Percentiles rank a stretch among this genome's conserved stretches.
phyloP scores from a whole-genome alignment of 2,329 filamentous ascomycete genomes.

The Cucurbitaria berberidis region DNA sequence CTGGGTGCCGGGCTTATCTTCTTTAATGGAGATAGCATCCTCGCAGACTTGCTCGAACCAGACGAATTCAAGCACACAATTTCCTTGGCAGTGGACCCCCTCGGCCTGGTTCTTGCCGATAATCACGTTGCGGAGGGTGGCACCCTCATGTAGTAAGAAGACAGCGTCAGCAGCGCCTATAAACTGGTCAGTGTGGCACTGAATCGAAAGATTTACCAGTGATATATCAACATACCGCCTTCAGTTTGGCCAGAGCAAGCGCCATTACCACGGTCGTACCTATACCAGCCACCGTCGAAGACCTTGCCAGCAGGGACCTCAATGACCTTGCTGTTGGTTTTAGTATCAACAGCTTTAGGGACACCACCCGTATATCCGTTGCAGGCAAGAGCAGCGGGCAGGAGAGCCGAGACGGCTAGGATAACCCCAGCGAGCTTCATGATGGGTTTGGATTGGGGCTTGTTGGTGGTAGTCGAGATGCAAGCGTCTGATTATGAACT shows the following conservation, averaged over 20 bases:
- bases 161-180: slow-evolving; percentile 52
- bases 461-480: not conserved
- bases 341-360: slow-evolving; percentile 30
- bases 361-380: slow-evolving; percentile 33
- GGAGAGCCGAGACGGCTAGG: slow-evolving; percentile 23
- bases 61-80: slow-evolving; percentile 52
- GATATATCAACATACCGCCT: slow-evolving; percentile 15
- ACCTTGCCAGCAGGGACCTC: slow-evolving; percentile 29
- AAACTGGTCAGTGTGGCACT: not conserved
- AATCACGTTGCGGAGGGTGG: slow-evolving; percentile 60
- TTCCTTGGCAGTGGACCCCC: slow-evolving; percentile 58
- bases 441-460: not conserved
- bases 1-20: slow-evolving; percentile 35
- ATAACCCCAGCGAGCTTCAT: slow-evolving; percentile 24
- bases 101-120: slow-evolving; percentile 59
- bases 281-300: slow-evolving; percentile 34
- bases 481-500: not conserved
- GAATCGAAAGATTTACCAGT: not conserved
- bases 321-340: slow-evolving; percentile 36
- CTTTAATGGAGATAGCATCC: slow-evolving; percentile 44
- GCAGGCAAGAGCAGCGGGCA: slow-evolving; percentile 31
- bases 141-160: slow-evolving; percentile 58
- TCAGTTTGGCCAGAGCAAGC: slow-evolving; percentile 31
- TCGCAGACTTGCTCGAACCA: slow-evolving; percentile 52
- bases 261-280: slow-evolving; percentile 33